Percentiles rank a stretch among this genome's conserved stretches.
phyloP scores from a whole-genome alignment of 768 basidiomycete species.

The Pilatotrama ljubarskyi region DNA sequence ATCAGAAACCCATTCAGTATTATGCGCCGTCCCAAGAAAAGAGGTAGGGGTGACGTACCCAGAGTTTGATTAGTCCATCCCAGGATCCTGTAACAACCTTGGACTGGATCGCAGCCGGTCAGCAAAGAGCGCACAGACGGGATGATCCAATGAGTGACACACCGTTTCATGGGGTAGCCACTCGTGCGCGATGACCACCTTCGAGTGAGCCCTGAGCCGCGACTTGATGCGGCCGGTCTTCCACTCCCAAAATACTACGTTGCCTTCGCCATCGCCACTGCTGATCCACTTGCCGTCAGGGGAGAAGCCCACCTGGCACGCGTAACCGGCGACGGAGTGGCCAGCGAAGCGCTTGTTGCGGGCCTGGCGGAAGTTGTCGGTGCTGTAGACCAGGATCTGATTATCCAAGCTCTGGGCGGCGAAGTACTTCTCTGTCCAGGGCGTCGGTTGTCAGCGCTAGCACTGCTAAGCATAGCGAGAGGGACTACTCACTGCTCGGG shows the following conservation, averaged over 20 bases:
- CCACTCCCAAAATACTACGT: slow-evolving; percentile 99
- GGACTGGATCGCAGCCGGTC: slow-evolving; percentile 53
- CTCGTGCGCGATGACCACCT: slow-evolving; percentile 97
- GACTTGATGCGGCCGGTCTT: slow-evolving; percentile 97
- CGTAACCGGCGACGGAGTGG: slow-evolving; percentile 95
- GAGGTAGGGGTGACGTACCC: slow-evolving; percentile 56
- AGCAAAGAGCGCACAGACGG: slow-evolving; percentile 12
- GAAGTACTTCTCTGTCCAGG: slow-evolving; percentile 80
- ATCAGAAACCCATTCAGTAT: not conserved
- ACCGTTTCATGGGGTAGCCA: slow-evolving; percentile 98
- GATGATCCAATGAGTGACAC: slow-evolving; percentile 38
- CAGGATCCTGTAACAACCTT: slow-evolving; percentile 97
- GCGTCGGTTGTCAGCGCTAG: not conserved
- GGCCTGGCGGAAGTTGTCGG: slow-evolving; percentile 98
- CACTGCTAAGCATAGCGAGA: not conserved
- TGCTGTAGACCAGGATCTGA: slow-evolving; percentile 95
- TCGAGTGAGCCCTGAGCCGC: slow-evolving; percentile 82
- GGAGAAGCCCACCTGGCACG: slow-evolving; percentile 95
- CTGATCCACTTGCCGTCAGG: slow-evolving; percentile 99
- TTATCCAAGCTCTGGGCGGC: slow-evolving; percentile 98
- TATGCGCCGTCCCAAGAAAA: not conserved
- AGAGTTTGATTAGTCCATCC: slow-evolving; percentile 98
- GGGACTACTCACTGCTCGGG: slow-evolving; percentile 76
- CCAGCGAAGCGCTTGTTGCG: slow-evolving; percentile 98
- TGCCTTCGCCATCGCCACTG: slow-evolving; percentile 93